Base-by-base conservation (phyloP, 1,284 basidiomycete species). In the Boletus mariae region DNA sequence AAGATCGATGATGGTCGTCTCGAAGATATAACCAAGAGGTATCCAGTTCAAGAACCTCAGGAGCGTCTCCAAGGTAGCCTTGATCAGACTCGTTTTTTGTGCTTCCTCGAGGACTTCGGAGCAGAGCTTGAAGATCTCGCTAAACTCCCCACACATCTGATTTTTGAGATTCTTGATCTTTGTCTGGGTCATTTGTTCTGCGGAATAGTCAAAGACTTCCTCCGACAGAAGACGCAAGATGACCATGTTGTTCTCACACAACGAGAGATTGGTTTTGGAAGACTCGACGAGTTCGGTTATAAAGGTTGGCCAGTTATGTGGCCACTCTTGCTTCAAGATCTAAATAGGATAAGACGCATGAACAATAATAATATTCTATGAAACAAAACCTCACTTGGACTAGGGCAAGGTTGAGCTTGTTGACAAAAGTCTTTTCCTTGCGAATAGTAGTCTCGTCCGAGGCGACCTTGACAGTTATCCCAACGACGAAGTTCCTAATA, bases 211-310 rank as follows among this genome's bases (percentile, higher is more conserved):
- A 68, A 99, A 99, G 59, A 99, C 94, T 72, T 99, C 97, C 69
- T 99, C 97, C 0, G 94, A 98, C 15, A 99, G 80, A n/a, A 99
- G 80, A 70, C 94, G 93, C 60, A 99, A 80, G 69, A 99, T 99
- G 70, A 94, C 84, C 97, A 99, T 99, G 78, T 99, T 99, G 81
- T 99, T 99, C 74, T 99, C 97, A 80, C 97, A 99, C 29, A 99
- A 83, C 2, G 93, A 90, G 37, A 99, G 83, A 68, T 95, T 98
- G 41, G 93, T 93, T 72, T 96, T 95, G 51, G 95, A 98, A 8
- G 96, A 98, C 59, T 95, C 89, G 56, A 99, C 94, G 53, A 99
- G 92, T 70, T 99, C 97, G 8, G 94, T 88, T 67, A 99, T 98
- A 77, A 99, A 99, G 12, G 84, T 90, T 26, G 96, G 95, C 97